Percentiles rank a stretch among this genome's conserved stretches.
phyloP scores from a whole-genome alignment of 176 grass and related monocot genomes.

The Eremochloa ophiuroides region DNA sequence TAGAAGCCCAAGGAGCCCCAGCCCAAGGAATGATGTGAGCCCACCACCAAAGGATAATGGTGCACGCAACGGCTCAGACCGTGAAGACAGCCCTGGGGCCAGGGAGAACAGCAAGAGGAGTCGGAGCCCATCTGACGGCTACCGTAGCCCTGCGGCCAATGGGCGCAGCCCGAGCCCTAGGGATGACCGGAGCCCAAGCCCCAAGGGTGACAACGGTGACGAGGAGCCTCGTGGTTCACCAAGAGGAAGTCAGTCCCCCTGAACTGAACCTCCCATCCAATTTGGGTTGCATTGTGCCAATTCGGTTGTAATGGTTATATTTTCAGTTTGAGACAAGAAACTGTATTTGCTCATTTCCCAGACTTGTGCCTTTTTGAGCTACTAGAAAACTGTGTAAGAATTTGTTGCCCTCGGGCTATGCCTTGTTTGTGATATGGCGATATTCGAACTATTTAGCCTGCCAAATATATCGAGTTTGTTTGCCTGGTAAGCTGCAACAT shows the following conservation, averaged over 20 bases:
- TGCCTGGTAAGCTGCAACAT: neutral
- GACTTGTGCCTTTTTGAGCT: neutral
- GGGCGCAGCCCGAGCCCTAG: conserved; percentile 23
- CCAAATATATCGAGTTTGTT: neutral
- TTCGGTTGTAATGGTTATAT: neutral
- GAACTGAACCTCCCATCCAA: conserved; percentile 7
- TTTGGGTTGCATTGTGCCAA: neutral
- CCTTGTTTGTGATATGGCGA: neutral
- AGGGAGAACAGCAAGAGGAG: conserved; percentile 48
- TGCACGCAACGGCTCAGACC: conserved; percentile 41
- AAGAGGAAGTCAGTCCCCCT: conserved; percentile 4
- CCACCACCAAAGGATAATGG: conserved; percentile 48
- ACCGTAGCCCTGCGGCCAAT: conserved; percentile 63
- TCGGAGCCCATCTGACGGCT: conserved; percentile 45
- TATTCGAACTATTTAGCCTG: neutral
- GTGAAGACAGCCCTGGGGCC: conserved; percentile 43
- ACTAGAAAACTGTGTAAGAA: neutral
- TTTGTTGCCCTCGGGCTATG: neutral
- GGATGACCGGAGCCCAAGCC: neutral
- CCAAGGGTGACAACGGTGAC: neutral
- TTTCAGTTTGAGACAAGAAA: neutral
- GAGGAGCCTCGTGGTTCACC: neutral
- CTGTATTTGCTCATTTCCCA: neutral
- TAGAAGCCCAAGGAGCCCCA: conserved; percentile 61
- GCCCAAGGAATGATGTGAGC: conserved; percentile 33